phyloP scores from a whole-genome alignment of 106 monocot genomes.

The Posidonia australis region DNA sequence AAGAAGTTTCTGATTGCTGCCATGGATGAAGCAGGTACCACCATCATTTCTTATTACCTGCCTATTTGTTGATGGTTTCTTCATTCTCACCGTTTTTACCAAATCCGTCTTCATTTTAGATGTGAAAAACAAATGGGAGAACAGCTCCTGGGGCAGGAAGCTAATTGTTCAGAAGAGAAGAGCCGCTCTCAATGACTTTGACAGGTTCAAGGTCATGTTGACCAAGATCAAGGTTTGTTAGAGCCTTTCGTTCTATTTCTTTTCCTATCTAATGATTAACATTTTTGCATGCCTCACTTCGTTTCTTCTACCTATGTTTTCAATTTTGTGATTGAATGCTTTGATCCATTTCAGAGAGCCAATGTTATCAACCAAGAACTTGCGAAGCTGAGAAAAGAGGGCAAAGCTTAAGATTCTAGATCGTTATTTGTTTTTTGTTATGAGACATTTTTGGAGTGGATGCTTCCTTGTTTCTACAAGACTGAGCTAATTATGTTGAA shows the following conservation, averaged over 20 bases:
- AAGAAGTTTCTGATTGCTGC: slow-evolving; percentile 14
- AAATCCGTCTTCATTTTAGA: no score
- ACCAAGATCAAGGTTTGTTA: slow-evolving; percentile 11
- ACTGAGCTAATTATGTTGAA: no score
- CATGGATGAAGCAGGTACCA: slow-evolving; percentile 17
- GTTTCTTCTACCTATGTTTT: neutral
- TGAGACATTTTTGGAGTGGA: no score
- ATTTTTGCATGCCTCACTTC: no score
- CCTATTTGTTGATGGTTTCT: no score
- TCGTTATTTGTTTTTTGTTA: no score
- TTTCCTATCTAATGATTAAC: no score
- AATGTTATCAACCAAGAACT: slow-evolving; percentile 38
- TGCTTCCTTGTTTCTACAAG: no score
- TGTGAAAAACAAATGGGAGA: slow-evolving; percentile 18
- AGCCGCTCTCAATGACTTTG: slow-evolving; percentile 12
- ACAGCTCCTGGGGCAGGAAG: slow-evolving; percentile 13
- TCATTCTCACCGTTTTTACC: no score
- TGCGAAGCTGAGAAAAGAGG: slow-evolving; percentile 32
- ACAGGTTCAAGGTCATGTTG: slow-evolving; percentile 22
- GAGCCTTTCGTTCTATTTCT: no score
- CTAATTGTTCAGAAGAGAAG: slow-evolving; percentile 15
- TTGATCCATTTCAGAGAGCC: slow-evolving; percentile 18
- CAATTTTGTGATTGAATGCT: neutral
- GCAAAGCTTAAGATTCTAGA: neutral
- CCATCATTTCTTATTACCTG: no score